Conservation (phyloP, 1,284 basidiomycete species). For the Tilletia horrida region DNA sequence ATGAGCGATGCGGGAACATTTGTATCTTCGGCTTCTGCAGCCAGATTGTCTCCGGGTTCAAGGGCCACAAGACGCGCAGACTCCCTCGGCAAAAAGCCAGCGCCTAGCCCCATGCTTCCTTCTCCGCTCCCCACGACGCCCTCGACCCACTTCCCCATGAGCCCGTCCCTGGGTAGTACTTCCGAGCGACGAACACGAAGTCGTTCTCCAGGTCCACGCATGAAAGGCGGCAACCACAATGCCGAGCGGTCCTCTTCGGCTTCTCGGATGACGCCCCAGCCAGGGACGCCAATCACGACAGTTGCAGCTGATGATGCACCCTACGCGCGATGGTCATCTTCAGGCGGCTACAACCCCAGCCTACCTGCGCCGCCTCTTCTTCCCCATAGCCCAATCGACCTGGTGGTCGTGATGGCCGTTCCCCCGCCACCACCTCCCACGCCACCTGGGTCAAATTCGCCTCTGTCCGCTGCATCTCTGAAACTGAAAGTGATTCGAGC, state of each 20-base stretch:
- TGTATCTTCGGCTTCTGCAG: too few species aligned
- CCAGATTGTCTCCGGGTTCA: too few species aligned
- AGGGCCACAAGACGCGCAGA: background rate
- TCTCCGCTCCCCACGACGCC: background rate
- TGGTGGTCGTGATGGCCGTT: slow-evolving; percentile 84
- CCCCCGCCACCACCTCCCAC: slow-evolving; percentile 62
- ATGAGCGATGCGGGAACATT: background rate
- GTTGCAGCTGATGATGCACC: slow-evolving; percentile 12
- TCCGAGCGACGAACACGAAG: background rate
- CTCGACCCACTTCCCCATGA: background rate
- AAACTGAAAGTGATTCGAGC: slow-evolving; percentile 47
- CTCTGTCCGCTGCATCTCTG: slow-evolving; percentile 69
- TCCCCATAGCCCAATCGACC: slow-evolving; percentile 80
- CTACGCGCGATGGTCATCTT: slow-evolving; percentile 40
- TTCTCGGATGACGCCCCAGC: background rate
- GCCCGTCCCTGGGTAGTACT: background rate
- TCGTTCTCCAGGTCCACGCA: background rate
- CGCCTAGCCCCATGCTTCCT: background rate
- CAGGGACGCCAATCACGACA: background rate
- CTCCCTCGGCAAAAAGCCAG: background rate
- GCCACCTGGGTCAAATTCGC: slow-evolving; percentile 56
- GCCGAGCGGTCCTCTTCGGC: too few species aligned
- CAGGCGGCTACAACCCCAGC: slow-evolving; percentile 44
- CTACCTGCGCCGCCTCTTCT: slow-evolving; percentile 56
- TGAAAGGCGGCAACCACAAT: too few species aligned